Evolutionary conservation across 2,329 filamentous ascomycete genomes (phyloP), one percentile per base, ranked within the genome.

Genomic region (Cordyceps javanica): DNA sequence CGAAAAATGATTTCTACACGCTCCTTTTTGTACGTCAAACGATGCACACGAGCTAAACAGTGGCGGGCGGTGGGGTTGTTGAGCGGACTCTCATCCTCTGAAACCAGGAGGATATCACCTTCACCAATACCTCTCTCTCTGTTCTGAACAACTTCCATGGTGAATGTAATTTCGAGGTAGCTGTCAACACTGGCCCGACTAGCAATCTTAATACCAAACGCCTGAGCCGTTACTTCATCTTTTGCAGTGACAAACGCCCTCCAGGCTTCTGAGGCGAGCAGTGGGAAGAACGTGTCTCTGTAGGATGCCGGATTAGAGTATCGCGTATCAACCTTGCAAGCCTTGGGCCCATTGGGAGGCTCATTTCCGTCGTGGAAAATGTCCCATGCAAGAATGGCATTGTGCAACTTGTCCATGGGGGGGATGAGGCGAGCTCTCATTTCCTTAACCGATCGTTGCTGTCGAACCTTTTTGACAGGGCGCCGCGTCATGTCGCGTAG

Each of bases 191-290:
- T 94, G 67, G 94, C 86, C 60, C 94, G 88, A 66, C 89, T 95
- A 51, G 89, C 82, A 55, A 99, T 83, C 67, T 92, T 95, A 71
- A 97, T 85, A 60, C 91, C 90, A 67, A 96, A 95, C 0, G 90
- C 78, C 67, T 88, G 91, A 62, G 86, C 85, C 21, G 82, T 89
- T 49, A 87, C 84, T 71, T 99, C 94, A 66, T 97, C 91, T 69
- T 92, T 92, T 21, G 90, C 83, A 51, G 91, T 92, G 52, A 95
- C 87, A 69, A 99, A 94, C 5, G 90, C 89, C 68, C 95, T 89
- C 94, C 94, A 99, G 30, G 93, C 93, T 76, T 99, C 94, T 26
- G 96, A 87, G 30, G 94, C 85, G 34, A 99, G 80, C 23, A 99
- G 78, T 6, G 93, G 92, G 63, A 95, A 87, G 71, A 99, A 99